phyloP scores from a whole-genome alignment of 352 stramenopile genomes.

The Globisporangium rhizosaccharum region DNA sequence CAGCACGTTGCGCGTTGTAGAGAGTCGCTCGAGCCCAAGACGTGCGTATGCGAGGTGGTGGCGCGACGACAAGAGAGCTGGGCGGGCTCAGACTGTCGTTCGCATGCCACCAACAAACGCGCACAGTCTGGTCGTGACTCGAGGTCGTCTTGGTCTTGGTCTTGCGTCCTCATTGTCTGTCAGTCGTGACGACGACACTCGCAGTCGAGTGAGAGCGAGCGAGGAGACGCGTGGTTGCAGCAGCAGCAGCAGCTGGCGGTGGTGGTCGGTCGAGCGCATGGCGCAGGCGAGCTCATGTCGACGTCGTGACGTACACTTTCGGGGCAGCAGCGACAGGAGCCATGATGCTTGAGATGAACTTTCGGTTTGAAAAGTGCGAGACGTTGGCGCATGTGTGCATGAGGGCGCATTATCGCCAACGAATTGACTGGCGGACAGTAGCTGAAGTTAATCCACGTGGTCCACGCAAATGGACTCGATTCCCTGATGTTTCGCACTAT shows the following conservation, averaged over 20 bases:
- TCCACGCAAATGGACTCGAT: neutral
- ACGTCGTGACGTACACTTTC: conserved; percentile 82
- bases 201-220: no score
- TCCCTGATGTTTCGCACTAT: neutral
- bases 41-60: neutral
- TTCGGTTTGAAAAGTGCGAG: conserved; percentile 86
- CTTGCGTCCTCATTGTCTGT: no score
- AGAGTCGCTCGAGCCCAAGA: neutral
- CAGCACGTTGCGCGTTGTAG: conserved; percentile 4
- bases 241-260: conserved; percentile 5
- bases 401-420: neutral
- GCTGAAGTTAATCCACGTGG: neutral
- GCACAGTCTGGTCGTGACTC: no score
- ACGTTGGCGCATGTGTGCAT: neutral
- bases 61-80: conserved; percentile 1
- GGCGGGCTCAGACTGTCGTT: neutral
- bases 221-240: neutral
- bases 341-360: conserved; percentile 72
- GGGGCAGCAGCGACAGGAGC: conserved; percentile 54
- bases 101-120: neutral
- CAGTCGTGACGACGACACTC: no score
- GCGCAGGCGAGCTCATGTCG: conserved; percentile 4
- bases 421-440: conserved; percentile 27
- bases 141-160: no score
- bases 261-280: neutral